A percentile compares a stretch with the other conserved stretches of the same genome.
These are phyloP conservation scores for Saccharum officinarum DNA, from an alignment of 176 grass and related monocot species.

Conservation along the genomic window DNA sequence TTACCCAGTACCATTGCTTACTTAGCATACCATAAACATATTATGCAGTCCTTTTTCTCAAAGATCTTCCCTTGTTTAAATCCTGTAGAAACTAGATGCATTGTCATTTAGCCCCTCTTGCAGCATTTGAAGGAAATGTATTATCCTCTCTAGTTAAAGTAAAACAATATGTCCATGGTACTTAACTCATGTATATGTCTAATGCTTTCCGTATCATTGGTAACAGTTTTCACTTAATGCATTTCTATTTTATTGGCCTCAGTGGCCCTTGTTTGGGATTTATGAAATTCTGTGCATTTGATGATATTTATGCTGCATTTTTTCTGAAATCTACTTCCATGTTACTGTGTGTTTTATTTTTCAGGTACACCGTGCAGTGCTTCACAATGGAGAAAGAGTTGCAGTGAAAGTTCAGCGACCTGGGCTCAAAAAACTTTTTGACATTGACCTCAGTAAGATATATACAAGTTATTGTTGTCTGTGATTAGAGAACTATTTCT, in stretches of 20 bases:
- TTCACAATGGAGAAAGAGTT: constrained; percentile 90
- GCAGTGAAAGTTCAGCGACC: constrained; percentile 94
- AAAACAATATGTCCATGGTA: background rate
- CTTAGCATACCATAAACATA: constrained; percentile 1
- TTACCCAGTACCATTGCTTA: background rate
- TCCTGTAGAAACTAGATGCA: background rate
- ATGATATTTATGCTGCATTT: constrained; percentile 14
- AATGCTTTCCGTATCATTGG: constrained; percentile 7
- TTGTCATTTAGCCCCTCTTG: background rate
- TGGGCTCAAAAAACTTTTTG: constrained; percentile 92
- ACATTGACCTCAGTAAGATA: constrained; percentile 96
- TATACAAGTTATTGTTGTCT: background rate
- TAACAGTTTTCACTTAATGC: background rate
- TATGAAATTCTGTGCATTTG: background rate
- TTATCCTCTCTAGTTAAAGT: background rate
- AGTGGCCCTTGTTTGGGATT: background rate
- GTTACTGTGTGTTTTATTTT: constrained; percentile 34
- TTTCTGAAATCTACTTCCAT: background rate
- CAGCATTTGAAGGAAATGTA: background rate
- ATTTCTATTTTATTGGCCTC: constrained; percentile 3
- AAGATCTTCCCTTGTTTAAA: background rate
- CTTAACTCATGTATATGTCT: background rate
- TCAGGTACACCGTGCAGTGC: constrained; percentile 85
- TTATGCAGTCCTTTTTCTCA: constrained; percentile 4
- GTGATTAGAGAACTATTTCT: background rate